Percentiles rank a stretch among this genome's conserved stretches.
Evolutionary conservation across 768 basidiomycete genomes (phyloP).

Genomic region (Cyclocybe cylindracea): DNA sequence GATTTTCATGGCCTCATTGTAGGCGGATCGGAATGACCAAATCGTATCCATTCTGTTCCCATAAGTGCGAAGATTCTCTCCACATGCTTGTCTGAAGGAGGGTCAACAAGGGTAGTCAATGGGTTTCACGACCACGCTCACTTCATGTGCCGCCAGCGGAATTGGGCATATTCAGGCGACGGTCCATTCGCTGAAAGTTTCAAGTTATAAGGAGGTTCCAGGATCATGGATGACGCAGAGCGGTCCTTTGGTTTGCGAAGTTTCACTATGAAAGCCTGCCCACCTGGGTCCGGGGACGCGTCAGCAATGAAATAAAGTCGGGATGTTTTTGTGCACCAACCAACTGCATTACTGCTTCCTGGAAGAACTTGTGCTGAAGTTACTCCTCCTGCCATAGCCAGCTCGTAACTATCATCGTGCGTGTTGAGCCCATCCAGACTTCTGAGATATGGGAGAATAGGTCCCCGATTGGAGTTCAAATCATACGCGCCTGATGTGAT

Average conservation of each 20-base stretch:
- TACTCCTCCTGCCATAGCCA: slow-evolving; percentile 85
- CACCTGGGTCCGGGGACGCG: slow-evolving; percentile 48
- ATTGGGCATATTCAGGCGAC: slow-evolving; percentile 37
- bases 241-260: slow-evolving; percentile 75
- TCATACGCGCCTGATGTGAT: slow-evolving; percentile 46
- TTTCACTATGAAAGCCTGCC: slow-evolving; percentile 88
- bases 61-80: slow-evolving; percentile 47
- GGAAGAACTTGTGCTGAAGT: slow-evolving; percentile 84
- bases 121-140: slow-evolving; percentile 25
- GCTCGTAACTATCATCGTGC: slow-evolving; percentile 72
- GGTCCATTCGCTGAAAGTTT: slow-evolving; percentile 38
- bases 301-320: background rate
- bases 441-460: slow-evolving; percentile 77
- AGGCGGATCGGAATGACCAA: slow-evolving; percentile 81
- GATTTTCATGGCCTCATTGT: slow-evolving; percentile 69
- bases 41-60: slow-evolving; percentile 75
- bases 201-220: slow-evolving; percentile 79
- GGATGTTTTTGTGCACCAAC: slow-evolving; percentile 33
- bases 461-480: slow-evolving; percentile 65
- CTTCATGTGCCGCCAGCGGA: slow-evolving; percentile 85
- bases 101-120: background rate
- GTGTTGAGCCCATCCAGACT: slow-evolving; percentile 86
- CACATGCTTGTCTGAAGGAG: slow-evolving; percentile 58
- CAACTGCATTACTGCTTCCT: slow-evolving; percentile 75
- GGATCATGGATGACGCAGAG: slow-evolving; percentile 76